Evolutionary conservation across 805 yeast genomes (phyloP), one percentile per base, ranked within the genome.

Genomic region (Starmera quercuum): DNA sequence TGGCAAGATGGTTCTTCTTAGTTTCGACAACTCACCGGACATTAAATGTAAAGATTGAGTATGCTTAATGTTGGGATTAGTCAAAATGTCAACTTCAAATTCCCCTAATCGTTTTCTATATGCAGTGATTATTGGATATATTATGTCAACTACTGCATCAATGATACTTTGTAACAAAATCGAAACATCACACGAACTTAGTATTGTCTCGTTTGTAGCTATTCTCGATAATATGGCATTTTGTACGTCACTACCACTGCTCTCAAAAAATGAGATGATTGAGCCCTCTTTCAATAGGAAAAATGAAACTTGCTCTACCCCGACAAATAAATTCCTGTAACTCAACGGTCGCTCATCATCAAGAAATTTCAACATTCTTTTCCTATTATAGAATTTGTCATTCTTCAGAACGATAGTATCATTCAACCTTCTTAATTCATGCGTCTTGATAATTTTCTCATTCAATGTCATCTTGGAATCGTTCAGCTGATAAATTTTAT

Each of bases 231-330:
- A 51, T 9, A 75, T 63, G 2, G 81, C 78, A 23, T 56, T 56
- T 35, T 69, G 75, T 17, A 75, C 62, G 30, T 70, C 74, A 29
- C 64, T 62, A 5, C 75, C 77, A 5, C 74, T 63, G 39, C 71
- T 67, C 45, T 75, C 82, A 46, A 75, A 75, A 41, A 75, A 71
- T 0, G 80, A 63, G 4, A 75, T 61, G 10, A 75, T 68, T 0
- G 75, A 64, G 29, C 65, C 60, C 31, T 66, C 59, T 6, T 58
- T 50, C 13, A 67, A 54, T 13, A 75, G 38, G 39, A 68, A 75
- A 30, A 74, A 49, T 0, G 78, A 69, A 2, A 69, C 70, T 46
- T 75, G 81, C 46, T 75, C 82, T 9, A 71, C 56, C 1, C 74
- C 77, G 6, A 75, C 75, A 16, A 59, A 62, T 35, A 59, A 44